Evolutionary conservation across 768 basidiomycete genomes (phyloP).

Genomic region (Russula compacta): DNA sequence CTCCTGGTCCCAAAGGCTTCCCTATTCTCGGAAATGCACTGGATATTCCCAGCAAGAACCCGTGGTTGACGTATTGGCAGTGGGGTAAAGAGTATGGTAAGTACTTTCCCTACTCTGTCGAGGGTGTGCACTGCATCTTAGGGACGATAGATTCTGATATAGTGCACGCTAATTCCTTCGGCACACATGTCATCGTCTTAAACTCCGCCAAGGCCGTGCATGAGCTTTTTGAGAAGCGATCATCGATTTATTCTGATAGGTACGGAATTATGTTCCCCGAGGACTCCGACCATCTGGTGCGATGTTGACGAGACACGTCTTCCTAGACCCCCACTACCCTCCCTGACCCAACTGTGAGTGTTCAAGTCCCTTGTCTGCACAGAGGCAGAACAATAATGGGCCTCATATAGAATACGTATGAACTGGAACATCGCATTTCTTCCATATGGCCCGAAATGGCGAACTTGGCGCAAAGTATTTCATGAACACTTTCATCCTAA

Average conservation of each 20-base stretch:
- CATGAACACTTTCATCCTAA: conserved; percentile 11
- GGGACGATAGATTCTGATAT: conserved; percentile 14
- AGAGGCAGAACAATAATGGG: neutral
- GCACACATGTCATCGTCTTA: conserved; percentile 23
- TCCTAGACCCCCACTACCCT: conserved; percentile 6
- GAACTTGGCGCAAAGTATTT: conserved; percentile 11
- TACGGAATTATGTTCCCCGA: neutral
- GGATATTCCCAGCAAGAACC: conserved; percentile 19
- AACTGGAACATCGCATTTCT: conserved; percentile 16
- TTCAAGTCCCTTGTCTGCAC: neutral
- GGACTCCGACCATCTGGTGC: no score
- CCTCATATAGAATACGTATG: conserved; percentile 4
- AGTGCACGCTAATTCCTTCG: conserved; percentile 13
- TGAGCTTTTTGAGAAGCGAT: conserved; percentile 20
- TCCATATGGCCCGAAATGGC: conserved; percentile 12
- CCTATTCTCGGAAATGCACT: conserved; percentile 21
- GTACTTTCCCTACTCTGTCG: neutral
- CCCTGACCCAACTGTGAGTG: conserved; percentile 13
- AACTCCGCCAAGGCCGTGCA: conserved; percentile 28
- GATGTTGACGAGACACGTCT: neutral
- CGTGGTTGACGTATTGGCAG: conserved; percentile 19
- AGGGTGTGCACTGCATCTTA: neutral
- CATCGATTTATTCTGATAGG: conserved; percentile 19
- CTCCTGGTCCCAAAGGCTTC: conserved; percentile 23
- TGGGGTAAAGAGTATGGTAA: conserved; percentile 22